A percentile compares a stretch with the other conserved stretches of the same genome.
These are phyloP conservation scores for Catharanthus roseus DNA, from an alignment of 257 asterid genomes.

Conservation along the genomic window DNA sequence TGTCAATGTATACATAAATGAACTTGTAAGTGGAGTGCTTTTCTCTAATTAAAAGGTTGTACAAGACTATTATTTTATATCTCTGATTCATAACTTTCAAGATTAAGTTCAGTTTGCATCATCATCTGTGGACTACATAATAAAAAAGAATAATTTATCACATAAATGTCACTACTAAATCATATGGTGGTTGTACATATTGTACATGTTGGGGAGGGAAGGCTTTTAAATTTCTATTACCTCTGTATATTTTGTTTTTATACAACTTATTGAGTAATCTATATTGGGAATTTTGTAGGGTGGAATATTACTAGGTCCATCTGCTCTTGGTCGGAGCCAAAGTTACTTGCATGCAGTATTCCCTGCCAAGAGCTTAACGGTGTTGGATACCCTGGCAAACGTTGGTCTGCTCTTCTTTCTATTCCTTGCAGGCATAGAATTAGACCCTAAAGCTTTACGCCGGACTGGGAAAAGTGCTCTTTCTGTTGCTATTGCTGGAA, in stretches of 20 bases:
- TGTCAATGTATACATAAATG: too few species aligned
- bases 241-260: background rate
- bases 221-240: background rate
- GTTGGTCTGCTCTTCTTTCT: slow-evolving; percentile 75
- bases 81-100: background rate
- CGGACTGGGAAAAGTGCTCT: slow-evolving; percentile 61
- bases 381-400: slow-evolving; percentile 71
- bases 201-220: background rate
- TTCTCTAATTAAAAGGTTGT: background rate
- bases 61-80: background rate
- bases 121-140: too few species aligned
- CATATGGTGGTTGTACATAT: background rate
- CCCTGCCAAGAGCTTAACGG: slow-evolving; percentile 61
- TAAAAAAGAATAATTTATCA: background rate
- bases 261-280: background rate
- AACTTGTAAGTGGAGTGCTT: background rate
- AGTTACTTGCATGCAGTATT: slow-evolving; percentile 49
- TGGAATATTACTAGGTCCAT: slow-evolving; percentile 80
- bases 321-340: slow-evolving; percentile 61
- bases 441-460: slow-evolving; percentile 42
- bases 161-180: background rate
- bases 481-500: slow-evolving; percentile 71
- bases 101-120: background rate
- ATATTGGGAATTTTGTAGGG: slow-evolving; percentile 37
- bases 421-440: slow-evolving; percentile 69